Evolutionary conservation across 1,139 yeast species (phyloP), one percentile per base, ranked within the genome.

Genomic region (Arxiozyma slooffiae): DNA sequence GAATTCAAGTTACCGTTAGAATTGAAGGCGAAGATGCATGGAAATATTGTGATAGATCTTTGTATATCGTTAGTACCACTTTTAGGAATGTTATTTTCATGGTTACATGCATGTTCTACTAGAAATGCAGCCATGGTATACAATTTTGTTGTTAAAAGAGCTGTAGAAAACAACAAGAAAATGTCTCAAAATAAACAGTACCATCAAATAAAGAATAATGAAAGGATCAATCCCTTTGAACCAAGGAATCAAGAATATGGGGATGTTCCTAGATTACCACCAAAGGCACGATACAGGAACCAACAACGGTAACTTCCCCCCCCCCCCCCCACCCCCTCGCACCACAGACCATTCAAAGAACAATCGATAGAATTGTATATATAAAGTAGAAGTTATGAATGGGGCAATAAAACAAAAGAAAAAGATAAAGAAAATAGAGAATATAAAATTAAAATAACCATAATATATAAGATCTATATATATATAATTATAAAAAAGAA

Each of bases 21-120:
- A 41, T 61, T 84, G 23, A 73, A 78, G 46, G 81, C 85, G 14
- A 80, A 85, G 61, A 73, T 89, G 78, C 81, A 85, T 52, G 82
- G 82, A 5, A 85, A 89, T 60, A 85, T 88, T 44, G 63, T 79
- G 16, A 66, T 87, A 57, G 96, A 89, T 64, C 72, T 89, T 47
- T 59, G 85, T 38, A 78, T 89, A 42, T 76, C 92, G 2, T 70
- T 90, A 41, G 82, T 92, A 0, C 97, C 97, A 0, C 60, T 88
- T 4, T 67, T 89, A 39, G 97, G 97, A 1, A 73, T 81, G 2
- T 68, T 88, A 46, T 77, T 88, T 53, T 73, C 86, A 16, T 90
- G 95, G 89, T 56, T 90, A 66, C 79, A 86, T 64, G 85, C 82
- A 1, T 85, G 96, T 61, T 85, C 95, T n/a, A 85, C 96, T 0